These are phyloP conservation scores for Pseudocercospora eumusae DNA, from an alignment of 2,329 filamentous ascomycete species.

Conservation along the genomic window DNA sequence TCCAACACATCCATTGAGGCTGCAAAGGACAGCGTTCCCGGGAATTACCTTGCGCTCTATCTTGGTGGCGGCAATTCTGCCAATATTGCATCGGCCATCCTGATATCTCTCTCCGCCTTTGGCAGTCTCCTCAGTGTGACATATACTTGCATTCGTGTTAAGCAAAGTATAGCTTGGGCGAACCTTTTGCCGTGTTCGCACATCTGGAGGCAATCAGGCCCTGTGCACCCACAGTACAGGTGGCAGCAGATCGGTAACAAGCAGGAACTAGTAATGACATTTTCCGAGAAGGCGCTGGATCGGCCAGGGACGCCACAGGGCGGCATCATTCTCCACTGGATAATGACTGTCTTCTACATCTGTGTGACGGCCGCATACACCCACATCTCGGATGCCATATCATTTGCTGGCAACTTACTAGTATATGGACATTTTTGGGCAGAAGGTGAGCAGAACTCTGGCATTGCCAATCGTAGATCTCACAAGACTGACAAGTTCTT, in stretches of 20 bases:
- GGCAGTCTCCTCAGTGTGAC: conserved; percentile 22
- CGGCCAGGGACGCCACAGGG: conserved; percentile 18
- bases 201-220: conserved; percentile 16
- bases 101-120: conserved; percentile 17
- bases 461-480: background rate
- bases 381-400: conserved; percentile 10
- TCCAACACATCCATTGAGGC: background rate
- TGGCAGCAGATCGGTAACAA: background rate
- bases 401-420: conserved; percentile 12
- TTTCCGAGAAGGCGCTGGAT: conserved; percentile 9
- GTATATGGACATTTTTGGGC: conserved; percentile 15
- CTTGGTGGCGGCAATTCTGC: conserved; percentile 3
- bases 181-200: conserved; percentile 23
- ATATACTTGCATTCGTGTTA: conserved; percentile 23
- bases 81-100: conserved; percentile 7
- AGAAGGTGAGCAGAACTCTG: conserved; percentile 7
- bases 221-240: conserved; percentile 12
- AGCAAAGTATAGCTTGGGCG: conserved; percentile 22
- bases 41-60: conserved; percentile 10
- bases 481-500: background rate
- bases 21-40: conserved; percentile 5
- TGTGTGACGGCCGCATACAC: conserved; percentile 14
- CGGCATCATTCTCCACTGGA: conserved; percentile 20
- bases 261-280: conserved; percentile 4
- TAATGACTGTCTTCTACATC: conserved; percentile 15